A percentile compares a stretch with the other conserved stretches of the same genome.
Evolutionary conservation across 2,329 filamentous ascomycete genomes (phyloP).

Genomic region (Phaeosphaeria sp.): DNA sequence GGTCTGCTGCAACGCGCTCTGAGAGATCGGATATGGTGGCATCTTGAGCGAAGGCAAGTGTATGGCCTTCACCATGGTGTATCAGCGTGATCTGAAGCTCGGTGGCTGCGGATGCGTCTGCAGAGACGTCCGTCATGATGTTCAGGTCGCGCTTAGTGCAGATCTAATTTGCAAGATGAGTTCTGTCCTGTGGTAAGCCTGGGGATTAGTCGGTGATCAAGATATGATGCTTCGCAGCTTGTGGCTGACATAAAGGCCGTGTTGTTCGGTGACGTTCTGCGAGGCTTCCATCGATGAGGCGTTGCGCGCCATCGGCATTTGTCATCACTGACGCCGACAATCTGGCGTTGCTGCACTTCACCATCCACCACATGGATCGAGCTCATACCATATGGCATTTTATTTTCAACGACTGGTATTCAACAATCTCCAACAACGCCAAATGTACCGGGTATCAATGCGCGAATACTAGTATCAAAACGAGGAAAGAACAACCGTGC

Average conservation of each 20-base stretch:
- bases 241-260: constrained; percentile 24
- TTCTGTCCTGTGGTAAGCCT: constrained; percentile 21
- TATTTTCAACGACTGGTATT: background rate
- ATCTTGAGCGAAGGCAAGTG: constrained; percentile 54
- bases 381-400: background rate
- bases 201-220: constrained; percentile 37
- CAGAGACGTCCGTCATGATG: constrained; percentile 21
- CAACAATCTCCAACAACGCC: background rate
- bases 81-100: constrained; percentile 55
- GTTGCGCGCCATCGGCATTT: constrained; percentile 37
- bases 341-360: background rate
- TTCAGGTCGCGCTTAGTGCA: background rate
- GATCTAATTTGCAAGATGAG: background rate
- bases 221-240: constrained; percentile 32
- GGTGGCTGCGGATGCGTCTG: constrained; percentile 10
- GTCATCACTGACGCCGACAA: constrained; percentile 33
- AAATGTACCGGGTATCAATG: background rate
- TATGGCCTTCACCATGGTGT: constrained; percentile 61
- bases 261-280: constrained; percentile 42
- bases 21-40: constrained; percentile 67
- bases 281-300: constrained; percentile 40
- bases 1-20: constrained; percentile 59
- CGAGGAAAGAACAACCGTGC: background rate
- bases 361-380: background rate
- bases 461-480: background rate